Percentiles rank a stretch among this genome's conserved stretches.
Conservation (phyloP, 2,329 filamentous ascomycete genomes). For the Penicillium sp. region DNA sequence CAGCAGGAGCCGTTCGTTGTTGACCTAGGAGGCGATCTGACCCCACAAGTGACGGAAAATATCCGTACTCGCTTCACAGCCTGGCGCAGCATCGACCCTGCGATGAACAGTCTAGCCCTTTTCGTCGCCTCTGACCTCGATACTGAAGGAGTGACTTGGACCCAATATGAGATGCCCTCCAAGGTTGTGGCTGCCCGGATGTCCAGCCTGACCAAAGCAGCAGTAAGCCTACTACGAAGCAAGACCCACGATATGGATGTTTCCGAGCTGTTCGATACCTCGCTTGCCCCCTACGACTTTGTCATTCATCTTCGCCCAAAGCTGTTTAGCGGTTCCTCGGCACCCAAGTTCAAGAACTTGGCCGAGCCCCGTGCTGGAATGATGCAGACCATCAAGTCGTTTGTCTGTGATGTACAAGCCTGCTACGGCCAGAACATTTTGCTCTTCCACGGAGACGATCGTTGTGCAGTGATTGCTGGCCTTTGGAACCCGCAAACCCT, state of each 20-base stretch:
- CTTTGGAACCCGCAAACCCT: conserved; percentile 61
- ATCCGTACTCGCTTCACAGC: conserved; percentile 73
- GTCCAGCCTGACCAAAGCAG: conserved; percentile 76
- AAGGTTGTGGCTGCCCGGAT: conserved; percentile 83
- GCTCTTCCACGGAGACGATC: conserved; percentile 70
- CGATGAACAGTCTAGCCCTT: conserved; percentile 78
- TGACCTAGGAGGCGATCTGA: conserved; percentile 67
- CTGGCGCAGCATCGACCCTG: conserved; percentile 85
- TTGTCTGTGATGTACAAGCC: conserved; percentile 66
- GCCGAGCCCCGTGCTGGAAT: conserved; percentile 54
- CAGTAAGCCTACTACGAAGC: conserved; percentile 60
- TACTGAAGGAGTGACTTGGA: conserved; percentile 76
- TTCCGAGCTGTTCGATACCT: conserved; percentile 67
- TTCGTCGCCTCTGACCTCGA: conserved; percentile 81
- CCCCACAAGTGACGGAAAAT: conserved; percentile 58
- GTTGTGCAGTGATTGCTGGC: conserved; percentile 60
- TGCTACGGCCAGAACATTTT: conserved; percentile 69
- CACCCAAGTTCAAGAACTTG: conserved; percentile 73
- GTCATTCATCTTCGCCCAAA: conserved; percentile 69
- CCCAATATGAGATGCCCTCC: conserved; percentile 65
- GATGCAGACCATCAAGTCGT: conserved; percentile 61
- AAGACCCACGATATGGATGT: conserved; percentile 56
- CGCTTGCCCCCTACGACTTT: conserved; percentile 78
- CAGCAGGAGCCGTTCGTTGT: conserved; percentile 76
- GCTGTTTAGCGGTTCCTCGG: conserved; percentile 41